phyloP scores from a whole-genome alignment of 495 filamentous ascomycete species.

The Xylaria intraflava region DNA sequence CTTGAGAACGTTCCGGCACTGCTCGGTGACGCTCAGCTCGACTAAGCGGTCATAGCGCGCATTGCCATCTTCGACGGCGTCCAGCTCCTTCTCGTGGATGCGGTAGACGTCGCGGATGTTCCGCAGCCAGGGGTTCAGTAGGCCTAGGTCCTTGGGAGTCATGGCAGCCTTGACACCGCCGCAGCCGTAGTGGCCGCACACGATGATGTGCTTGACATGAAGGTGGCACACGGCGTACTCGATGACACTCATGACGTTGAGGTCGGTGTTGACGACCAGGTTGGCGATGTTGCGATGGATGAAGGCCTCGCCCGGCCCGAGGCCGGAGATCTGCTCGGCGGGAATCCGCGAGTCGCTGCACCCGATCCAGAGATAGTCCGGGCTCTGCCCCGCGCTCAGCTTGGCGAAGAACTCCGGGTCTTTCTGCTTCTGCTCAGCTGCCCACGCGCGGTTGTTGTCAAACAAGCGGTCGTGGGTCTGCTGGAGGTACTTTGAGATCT shows the following conservation, averaged over 20 bases:
- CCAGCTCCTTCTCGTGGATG: slow-evolving; percentile 51
- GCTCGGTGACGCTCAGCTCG: slow-evolving; percentile 54
- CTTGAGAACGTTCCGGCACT: slow-evolving; percentile 54
- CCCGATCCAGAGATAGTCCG: slow-evolving; percentile 59
- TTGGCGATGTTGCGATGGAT: slow-evolving; percentile 62
- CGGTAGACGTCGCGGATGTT: slow-evolving; percentile 56
- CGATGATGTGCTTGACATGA: slow-evolving; percentile 57
- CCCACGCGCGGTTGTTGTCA: slow-evolving; percentile 50
- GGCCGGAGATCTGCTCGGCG: slow-evolving; percentile 52
- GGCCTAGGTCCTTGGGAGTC: slow-evolving; percentile 49
- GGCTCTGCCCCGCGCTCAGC: slow-evolving; percentile 47
- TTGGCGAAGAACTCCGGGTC: slow-evolving; percentile 52
- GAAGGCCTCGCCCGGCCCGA: slow-evolving; percentile 55
- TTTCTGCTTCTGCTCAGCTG: slow-evolving; percentile 39
- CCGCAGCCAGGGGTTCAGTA: slow-evolving; percentile 56
- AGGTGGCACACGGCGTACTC: slow-evolving; percentile 55
- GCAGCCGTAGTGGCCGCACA: slow-evolving; percentile 60
- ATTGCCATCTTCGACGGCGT: slow-evolving; percentile 39
- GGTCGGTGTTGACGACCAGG: slow-evolving; percentile 51
- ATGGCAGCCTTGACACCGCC: slow-evolving; percentile 59
- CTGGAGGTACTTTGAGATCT: slow-evolving; percentile 38
- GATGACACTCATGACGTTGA: slow-evolving; percentile 57
- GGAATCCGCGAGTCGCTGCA: slow-evolving; percentile 59
- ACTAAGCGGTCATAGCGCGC: slow-evolving; percentile 49
- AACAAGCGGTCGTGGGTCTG: slow-evolving; percentile 49